phyloP scores from a whole-genome alignment of 164 flowering plant species.

The Tinospora cordifolia region DNA sequence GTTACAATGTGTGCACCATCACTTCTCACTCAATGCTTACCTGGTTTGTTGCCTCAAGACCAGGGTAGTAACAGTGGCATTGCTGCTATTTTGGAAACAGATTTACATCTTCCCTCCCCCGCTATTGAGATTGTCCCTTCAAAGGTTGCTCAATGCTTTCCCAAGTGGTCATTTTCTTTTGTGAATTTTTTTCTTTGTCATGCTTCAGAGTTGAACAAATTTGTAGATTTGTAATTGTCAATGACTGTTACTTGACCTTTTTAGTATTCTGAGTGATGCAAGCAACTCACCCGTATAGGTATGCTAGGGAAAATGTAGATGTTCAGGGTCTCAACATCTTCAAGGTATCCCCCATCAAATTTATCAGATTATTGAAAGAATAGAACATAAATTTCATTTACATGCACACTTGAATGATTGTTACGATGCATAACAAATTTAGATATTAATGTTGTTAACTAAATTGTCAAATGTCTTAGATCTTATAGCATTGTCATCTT shows the following conservation, averaged over 20 bases:
- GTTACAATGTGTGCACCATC: slow-evolving; percentile 67
- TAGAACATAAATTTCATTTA: too few species aligned
- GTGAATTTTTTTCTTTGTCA: neutral
- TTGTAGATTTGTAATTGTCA: neutral
- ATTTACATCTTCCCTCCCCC: slow-evolving; percentile 54
- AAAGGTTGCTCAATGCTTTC: slow-evolving; percentile 37
- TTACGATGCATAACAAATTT: neutral
- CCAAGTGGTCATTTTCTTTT: neutral
- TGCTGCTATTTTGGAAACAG: slow-evolving; percentile 47
- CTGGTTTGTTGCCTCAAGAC: slow-evolving; percentile 59
- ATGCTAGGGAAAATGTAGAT: slow-evolving; percentile 75
- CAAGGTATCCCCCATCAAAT: slow-evolving; percentile 41
- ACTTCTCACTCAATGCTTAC: slow-evolving; percentile 69
- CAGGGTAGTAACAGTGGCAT: slow-evolving; percentile 38
- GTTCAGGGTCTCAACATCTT: slow-evolving; percentile 59
- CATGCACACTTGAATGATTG: neutral
- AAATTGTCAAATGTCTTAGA: neutral
- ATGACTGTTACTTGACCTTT: neutral
- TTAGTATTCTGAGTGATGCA: slow-evolving; percentile 20
- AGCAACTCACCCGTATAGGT: slow-evolving; percentile 59
- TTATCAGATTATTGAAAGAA: too few species aligned
- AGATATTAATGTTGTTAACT: neutral
- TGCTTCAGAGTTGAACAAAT: neutral
- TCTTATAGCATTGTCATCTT: neutral
- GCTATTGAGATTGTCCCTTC: slow-evolving; percentile 91